Percentiles rank a stretch among this genome's conserved stretches.
These are phyloP conservation scores for Tulasnella sp. DNA, from an alignment of 768 basidiomycete genomes.

Conservation along the genomic window DNA sequence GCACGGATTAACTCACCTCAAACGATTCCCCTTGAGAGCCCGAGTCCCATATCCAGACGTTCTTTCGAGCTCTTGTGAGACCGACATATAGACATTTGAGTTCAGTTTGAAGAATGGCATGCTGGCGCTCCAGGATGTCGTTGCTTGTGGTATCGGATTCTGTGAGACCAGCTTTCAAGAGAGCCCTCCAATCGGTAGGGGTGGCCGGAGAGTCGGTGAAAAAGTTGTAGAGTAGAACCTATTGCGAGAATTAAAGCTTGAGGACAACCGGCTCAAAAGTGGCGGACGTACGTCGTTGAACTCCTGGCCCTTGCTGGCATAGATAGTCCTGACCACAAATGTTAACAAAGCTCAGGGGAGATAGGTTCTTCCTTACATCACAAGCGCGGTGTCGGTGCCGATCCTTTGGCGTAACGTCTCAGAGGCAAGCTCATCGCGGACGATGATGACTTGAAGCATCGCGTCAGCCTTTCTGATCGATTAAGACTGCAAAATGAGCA, in stretches of 20 bases:
- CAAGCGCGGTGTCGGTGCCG: background rate
- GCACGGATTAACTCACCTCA: too few species aligned
- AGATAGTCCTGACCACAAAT: constrained; percentile 29
- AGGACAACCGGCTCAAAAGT: background rate
- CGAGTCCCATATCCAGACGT: constrained; percentile 13
- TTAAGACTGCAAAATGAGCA: background rate
- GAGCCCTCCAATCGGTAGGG: constrained; percentile 44
- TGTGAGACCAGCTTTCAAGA: background rate
- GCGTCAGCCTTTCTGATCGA: background rate
- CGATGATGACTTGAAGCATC: background rate
- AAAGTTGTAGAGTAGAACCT: constrained; percentile 68
- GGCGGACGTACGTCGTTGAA: constrained; percentile 47
- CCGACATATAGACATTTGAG: constrained; percentile 14
- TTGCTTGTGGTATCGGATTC: too few species aligned
- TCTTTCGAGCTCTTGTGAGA: background rate
- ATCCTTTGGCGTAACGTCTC: background rate
- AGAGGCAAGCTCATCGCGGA: background rate
- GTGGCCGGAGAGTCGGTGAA: constrained; percentile 51
- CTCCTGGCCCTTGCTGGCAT: constrained; percentile 56
- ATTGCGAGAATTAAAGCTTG: background rate
- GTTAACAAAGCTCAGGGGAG: background rate
- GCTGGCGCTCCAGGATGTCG: background rate
- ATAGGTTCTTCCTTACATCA: background rate
- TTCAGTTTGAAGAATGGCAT: constrained; percentile 1
- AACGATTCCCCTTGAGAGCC: too few species aligned